Conservation (phyloP, 192 early-diverging fungal species). For the Backusella parvicylindrica region DNA sequence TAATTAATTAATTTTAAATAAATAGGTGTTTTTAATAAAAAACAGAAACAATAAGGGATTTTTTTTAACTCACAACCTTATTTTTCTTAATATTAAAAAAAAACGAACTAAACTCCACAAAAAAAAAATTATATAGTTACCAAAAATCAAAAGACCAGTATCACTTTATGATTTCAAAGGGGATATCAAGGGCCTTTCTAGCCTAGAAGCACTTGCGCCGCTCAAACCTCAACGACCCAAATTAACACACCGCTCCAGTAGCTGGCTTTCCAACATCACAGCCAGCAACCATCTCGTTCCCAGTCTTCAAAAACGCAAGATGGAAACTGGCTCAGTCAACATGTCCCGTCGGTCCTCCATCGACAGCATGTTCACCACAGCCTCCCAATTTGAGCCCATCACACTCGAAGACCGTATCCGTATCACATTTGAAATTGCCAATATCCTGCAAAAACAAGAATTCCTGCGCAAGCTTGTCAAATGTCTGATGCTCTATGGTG, state of each 20-base stretch:
- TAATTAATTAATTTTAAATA: background rate
- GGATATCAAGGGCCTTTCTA: background rate
- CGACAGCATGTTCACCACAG: conserved; percentile 27
- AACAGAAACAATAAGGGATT: background rate
- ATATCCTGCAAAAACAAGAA: conserved; percentile 69
- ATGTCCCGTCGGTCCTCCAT: conserved; percentile 23
- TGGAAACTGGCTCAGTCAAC: background rate
- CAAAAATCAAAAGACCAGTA: conserved; percentile 2
- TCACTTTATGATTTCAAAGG: background rate
- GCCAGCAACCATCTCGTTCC: conserved; percentile 22
- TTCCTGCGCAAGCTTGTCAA: conserved; percentile 59
- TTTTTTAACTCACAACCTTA: too few relatives aligned
- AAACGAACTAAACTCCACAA: background rate
- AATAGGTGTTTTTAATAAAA: background rate
- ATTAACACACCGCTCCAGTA: conserved; percentile 17
- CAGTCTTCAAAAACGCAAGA: conserved; percentile 20
- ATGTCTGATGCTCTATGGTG: conserved; percentile 65
- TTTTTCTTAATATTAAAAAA: too few relatives aligned
- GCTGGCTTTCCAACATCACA: conserved; percentile 17
- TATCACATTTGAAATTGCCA: conserved; percentile 55
- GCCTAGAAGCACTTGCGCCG: background rate
- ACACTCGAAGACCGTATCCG: conserved; percentile 45
- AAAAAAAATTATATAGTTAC: background rate
- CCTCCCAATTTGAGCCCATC: conserved; percentile 27
- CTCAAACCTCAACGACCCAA: background rate